Evolutionary conservation across 352 stramenopile genomes (phyloP).

Genomic region (Globisporangium orthogonon): DNA sequence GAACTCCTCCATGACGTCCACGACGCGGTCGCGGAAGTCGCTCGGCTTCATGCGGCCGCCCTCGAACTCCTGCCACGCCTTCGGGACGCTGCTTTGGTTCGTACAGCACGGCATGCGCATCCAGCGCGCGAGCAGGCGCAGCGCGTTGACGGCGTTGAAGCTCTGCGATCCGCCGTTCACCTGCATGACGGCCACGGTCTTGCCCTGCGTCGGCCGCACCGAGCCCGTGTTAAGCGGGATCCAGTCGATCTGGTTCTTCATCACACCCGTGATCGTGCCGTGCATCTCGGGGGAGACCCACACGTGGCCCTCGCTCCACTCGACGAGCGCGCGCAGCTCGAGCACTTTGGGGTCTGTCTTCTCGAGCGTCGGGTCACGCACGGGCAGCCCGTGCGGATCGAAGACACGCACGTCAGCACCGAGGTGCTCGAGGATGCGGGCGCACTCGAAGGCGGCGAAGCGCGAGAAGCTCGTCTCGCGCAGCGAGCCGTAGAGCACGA

Average conservation of each 20-base stretch:
- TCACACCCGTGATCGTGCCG: conserved; percentile 48
- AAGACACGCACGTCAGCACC: conserved; percentile 50
- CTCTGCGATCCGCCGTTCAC: conserved; percentile 41
- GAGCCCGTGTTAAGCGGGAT: conserved; percentile 53
- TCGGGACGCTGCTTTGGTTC: conserved; percentile 54
- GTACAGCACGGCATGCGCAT: conserved; percentile 67
- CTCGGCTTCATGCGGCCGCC: conserved; percentile 56
- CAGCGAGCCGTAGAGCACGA: conserved; percentile 59
- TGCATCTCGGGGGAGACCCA: conserved; percentile 66
- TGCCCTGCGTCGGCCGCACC: conserved; percentile 49
- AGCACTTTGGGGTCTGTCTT: conserved; percentile 42
- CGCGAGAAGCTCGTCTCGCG: conserved; percentile 42
- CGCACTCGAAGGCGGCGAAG: conserved; percentile 46
- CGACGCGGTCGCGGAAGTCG: conserved; percentile 45
- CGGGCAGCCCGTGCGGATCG: conserved; percentile 32
- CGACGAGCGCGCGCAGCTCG: conserved; percentile 45
- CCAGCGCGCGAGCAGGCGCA: conserved; percentile 48
- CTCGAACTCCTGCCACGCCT: conserved; percentile 63
- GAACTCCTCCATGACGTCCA: conserved; percentile 68
- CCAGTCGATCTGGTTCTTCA: conserved; percentile 80
- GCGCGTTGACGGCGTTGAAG: conserved; percentile 62
- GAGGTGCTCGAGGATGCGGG: conserved; percentile 45
- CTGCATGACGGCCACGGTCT: conserved; percentile 46
- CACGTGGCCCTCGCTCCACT: conserved; percentile 63
- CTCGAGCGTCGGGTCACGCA: conserved; percentile 48